Evolutionary conservation across 768 basidiomycete species (phyloP), one percentile per base, ranked within the genome.

Genomic region (Trametes cingulata): DNA sequence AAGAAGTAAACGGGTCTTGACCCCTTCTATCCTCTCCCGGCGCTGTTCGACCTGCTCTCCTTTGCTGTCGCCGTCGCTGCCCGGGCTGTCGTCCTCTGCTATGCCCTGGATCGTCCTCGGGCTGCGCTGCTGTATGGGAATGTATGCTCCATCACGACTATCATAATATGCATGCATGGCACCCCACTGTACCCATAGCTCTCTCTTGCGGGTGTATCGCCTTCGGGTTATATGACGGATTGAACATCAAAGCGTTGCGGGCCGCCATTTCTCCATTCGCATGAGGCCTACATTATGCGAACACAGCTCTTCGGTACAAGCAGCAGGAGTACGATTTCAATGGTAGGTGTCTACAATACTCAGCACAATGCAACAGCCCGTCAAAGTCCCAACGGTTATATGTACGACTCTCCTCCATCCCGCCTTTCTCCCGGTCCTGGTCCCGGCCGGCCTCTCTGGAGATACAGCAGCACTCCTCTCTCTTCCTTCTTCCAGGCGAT

Each of bases 1-100:
- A 75, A 90, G 80, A 91, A 92, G 78, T 90, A 82, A 77, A 76
- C 52, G 46, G 42, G 43, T 27, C 25, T 6, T 13, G 14, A 3
- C 39, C 39, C 39, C 3, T 33, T 24, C 49, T 2, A 39, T 6
- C 41, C 36, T 25, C 22, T 24, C 41, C 56, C 46, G 48, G 36
- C 52, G 46, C 13, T 27, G 54, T 53, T 49, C 42, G 37, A 48
- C 47, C 54, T 49, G 45, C 53, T 59, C 40, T 54, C 40, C 62
- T 56, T 54, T 55, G 41, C 58, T 56, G 54, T 56, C 40, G 52
- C 36, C 35, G 45, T 24, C 19, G 46, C 42, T 17, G 25, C 25
- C 40, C 17, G 27, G 17, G 25, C 29, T 33, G 29, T 33, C 29
- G 29, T 22, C 46, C 43, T 25, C 51, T 41, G 46, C 33, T 53